Evolutionary conservation across 1,139 yeast species (phyloP), one percentile per base, ranked within the genome.

Genomic region (Hanseniaspora sp.): DNA sequence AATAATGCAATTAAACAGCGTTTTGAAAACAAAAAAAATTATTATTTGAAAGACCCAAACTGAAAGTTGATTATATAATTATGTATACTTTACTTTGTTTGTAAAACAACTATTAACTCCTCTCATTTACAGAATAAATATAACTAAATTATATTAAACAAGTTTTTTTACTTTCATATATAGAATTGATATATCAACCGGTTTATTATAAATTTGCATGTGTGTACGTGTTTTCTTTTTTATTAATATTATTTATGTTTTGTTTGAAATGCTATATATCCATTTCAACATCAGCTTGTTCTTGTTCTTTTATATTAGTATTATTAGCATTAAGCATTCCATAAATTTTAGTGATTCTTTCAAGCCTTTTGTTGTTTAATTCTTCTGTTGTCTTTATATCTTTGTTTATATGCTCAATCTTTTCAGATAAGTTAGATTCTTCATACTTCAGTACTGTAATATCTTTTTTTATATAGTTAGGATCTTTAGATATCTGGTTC

Each of bases 391-490:
- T 11, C 15, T 30, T 33, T 34, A 41, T 28, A 12, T 35, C 28
- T n/a, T 17, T 23, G 17, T 52, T 38, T 18, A 30, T 12, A 9
- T 38, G 29, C 11, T 15, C 29, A 28, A 39, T 49, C 28, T 51
- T 30, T 31, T 53, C 34, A 33, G 38, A 13, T 7, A 34, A n/a
- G 29, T 46, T 28, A 43, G 46, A n/a, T 42, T 53, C 40, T 37
- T 56, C 12, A 23, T 52, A 23, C 40, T 49, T 34, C 33, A 49
- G 33, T 31, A 30, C 12, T n/a, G 23, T 15, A 28, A 39, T 35
- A 30, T 54, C 45, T 42, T 49, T 28, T 31, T 40, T 43, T 12
- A 47, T 57, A 12, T 53, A 51, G 5, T 56, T 57, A n/a, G 55
- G 56, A 23, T 54, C 48, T 8, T 41, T 12, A 4, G 42, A 39